Evolutionary conservation across 805 yeast genomes (phyloP).

Genomic region (Hermanozyma aechmeae): DNA sequence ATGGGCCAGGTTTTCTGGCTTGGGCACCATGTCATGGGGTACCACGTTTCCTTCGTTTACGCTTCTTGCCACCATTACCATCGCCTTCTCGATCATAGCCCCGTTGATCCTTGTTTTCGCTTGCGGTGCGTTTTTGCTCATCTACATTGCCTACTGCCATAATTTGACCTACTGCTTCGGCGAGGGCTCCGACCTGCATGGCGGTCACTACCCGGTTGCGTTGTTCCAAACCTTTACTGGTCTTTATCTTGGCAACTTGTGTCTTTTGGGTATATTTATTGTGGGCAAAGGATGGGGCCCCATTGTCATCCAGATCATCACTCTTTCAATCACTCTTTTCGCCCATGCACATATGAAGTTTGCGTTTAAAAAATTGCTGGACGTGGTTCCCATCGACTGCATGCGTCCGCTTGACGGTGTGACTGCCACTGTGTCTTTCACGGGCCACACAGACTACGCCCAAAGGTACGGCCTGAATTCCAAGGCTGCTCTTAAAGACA

Average conservation of each 20-base stretch:
- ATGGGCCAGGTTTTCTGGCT: constrained; percentile 45
- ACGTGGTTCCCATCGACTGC: constrained; percentile 55
- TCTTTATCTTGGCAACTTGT: constrained; percentile 76
- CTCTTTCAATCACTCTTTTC: constrained; percentile 56
- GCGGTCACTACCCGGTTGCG: constrained; percentile 81
- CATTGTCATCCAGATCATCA: constrained; percentile 61
- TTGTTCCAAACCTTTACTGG: constrained; percentile 84
- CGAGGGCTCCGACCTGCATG: constrained; percentile 68
- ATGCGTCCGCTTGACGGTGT: constrained; percentile 74
- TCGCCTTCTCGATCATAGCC: constrained; percentile 65
- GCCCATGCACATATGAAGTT: constrained; percentile 53
- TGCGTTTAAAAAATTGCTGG: constrained; percentile 57
- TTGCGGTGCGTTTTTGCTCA: constrained; percentile 54
- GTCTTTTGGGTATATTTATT: constrained; percentile 76
- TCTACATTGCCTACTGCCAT: constrained; percentile 73
- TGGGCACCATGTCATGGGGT: constrained; percentile 59
- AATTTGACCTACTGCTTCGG: constrained; percentile 63
- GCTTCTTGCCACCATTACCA: constrained; percentile 57
- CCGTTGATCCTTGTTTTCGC: constrained; percentile 78
- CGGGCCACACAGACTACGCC: constrained; percentile 23
- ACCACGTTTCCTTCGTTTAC: constrained; percentile 70
- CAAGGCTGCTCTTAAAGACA: too few species aligned
- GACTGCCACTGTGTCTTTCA: constrained; percentile 50
- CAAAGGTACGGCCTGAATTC: too few species aligned
- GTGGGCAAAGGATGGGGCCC: constrained; percentile 97